Conservation (phyloP, 2,329 filamentous ascomycete genomes). For the Paecilomyces dactylethromorphus region DNA sequence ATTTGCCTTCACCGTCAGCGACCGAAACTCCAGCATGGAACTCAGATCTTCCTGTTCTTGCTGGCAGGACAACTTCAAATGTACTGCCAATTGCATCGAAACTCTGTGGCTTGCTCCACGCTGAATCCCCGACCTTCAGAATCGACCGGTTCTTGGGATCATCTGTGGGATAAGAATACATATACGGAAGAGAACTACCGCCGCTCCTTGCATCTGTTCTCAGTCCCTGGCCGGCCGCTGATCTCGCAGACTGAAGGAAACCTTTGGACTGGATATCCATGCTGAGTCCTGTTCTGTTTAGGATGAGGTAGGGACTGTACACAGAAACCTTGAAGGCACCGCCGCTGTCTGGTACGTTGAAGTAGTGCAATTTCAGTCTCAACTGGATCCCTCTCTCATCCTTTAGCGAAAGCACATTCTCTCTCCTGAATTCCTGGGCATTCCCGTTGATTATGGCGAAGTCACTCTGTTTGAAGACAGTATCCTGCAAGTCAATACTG, state of each 20-base stretch:
- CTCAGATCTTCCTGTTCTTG: slow-evolving; percentile 64
- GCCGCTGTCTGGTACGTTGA: slow-evolving; percentile 79
- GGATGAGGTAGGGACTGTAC: slow-evolving; percentile 87
- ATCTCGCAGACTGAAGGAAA: slow-evolving; percentile 74
- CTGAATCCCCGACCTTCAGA: slow-evolving; percentile 79
- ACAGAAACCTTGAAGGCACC: slow-evolving; percentile 94
- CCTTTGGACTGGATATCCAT: slow-evolving; percentile 84
- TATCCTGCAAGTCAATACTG: slow-evolving; percentile 95
- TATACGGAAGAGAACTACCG: slow-evolving; percentile 72
- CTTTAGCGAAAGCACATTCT: slow-evolving; percentile 71
- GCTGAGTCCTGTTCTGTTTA: slow-evolving; percentile 91
- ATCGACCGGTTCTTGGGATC: slow-evolving; percentile 88
- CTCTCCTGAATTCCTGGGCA: slow-evolving; percentile 77
- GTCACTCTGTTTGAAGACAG: slow-evolving; percentile 86
- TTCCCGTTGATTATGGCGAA: slow-evolving; percentile 96
- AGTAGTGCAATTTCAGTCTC: slow-evolving; percentile 84
- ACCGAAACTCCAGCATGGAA: slow-evolving; percentile 89
- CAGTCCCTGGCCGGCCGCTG: slow-evolving; percentile 74
- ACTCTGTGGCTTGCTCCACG: slow-evolving; percentile 96
- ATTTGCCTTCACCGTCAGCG: slow-evolving; percentile 88
- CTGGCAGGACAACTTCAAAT: slow-evolving; percentile 77
- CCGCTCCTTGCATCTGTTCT: slow-evolving; percentile 45
- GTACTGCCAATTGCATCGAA: slow-evolving; percentile 96
- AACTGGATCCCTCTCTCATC: slow-evolving; percentile 75
- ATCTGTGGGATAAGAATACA: slow-evolving; percentile 89